Evolutionary conservation across 2,329 filamentous ascomycete genomes (phyloP).

Genomic region (Diplodia corticola): DNA sequence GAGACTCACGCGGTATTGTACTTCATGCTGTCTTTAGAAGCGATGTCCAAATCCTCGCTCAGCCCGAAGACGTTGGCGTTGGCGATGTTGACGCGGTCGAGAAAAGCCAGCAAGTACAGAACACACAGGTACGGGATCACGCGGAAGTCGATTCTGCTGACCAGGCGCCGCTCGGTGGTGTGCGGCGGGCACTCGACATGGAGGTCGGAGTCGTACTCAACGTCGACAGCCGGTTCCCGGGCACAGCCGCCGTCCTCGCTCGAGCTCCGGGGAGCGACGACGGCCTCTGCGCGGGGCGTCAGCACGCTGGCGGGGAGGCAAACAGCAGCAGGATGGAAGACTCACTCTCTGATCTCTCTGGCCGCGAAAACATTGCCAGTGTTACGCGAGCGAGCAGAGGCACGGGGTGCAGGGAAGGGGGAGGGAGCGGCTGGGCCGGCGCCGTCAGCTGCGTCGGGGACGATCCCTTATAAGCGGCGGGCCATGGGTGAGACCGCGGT

Average conservation of each 20-base stretch:
- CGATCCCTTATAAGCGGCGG: not conserved
- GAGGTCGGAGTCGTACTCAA: constrained; percentile 41
- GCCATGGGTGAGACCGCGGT: not conserved
- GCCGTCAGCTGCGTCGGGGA: not conserved
- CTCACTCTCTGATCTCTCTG: constrained; percentile 2
- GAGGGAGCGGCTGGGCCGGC: not conserved
- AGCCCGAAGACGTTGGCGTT: constrained; percentile 56
- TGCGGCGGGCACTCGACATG: constrained; percentile 48
- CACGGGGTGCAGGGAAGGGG: not conserved
- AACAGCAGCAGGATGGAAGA: not conserved
- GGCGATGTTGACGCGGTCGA: constrained; percentile 55
- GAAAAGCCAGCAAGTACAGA: constrained; percentile 52
- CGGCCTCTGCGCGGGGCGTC: not conserved
- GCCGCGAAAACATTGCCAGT: constrained; percentile 2
- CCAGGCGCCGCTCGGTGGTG: constrained; percentile 50
- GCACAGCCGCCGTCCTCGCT: constrained; percentile 14
- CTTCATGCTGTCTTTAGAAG: constrained; percentile 37
- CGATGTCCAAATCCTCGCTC: constrained; percentile 47
- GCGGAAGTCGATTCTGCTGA: constrained; percentile 49
- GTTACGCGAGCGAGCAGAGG: not conserved
- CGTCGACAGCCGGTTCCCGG: constrained; percentile 21
- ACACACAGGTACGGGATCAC: constrained; percentile 54
- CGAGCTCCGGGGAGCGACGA: constrained; percentile 12
- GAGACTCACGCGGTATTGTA: constrained; percentile 55
- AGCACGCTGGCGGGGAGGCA: not conserved